Evolutionary conservation across 805 yeast genomes (phyloP), one percentile per base, ranked within the genome.

Genomic region (Isabelozyma gotoi): DNA sequence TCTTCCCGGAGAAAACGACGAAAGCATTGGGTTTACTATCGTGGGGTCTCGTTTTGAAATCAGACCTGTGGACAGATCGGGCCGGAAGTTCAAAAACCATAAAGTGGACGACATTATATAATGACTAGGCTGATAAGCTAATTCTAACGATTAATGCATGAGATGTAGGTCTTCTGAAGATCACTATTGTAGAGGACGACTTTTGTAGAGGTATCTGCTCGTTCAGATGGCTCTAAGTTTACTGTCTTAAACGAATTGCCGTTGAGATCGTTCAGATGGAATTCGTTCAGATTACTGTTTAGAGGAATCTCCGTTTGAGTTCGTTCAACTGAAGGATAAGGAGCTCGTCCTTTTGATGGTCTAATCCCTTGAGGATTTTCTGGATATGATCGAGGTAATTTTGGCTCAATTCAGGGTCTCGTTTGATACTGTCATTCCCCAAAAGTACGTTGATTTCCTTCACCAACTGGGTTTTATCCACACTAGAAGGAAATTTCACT

Each of bases 51-150:
- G 97, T 46, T 77, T 91, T 51, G 80, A 82, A 47, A 78, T 83
- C 47, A 75, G 95, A 59, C 74, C 91, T 34, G 80, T 80, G 7
- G 97, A 91, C 53, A 73, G 98, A 45, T 81, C 96, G 0, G 87
- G 84, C 18, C 80, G 86, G 54, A 89, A 91, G 68, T 89, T 89
- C 72, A 91, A 91, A 66, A 78, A 82, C 45, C 94, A 85, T 51
- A 77, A 79, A 24, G 88, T 87, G 31, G 85, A 79, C 46, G 86
- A 82, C 57, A 60, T 67, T 6, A 37, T 68, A 44, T 65, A 51
- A 37, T 19, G 19, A 40, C 31, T 24, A n/a, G n/a, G n/a, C n/a
- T n/a, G n/a, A n/a, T n/a, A n/a, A n/a, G n/a, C n/a, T n/a, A n/a
- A n/a, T n/a, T n/a, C n/a, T 33, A 24, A 5, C 12, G 29, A 24